These are phyloP conservation scores for Beauveria sp. DNA, from an alignment of 2,329 filamentous ascomycete species.

Conservation along the genomic window DNA sequence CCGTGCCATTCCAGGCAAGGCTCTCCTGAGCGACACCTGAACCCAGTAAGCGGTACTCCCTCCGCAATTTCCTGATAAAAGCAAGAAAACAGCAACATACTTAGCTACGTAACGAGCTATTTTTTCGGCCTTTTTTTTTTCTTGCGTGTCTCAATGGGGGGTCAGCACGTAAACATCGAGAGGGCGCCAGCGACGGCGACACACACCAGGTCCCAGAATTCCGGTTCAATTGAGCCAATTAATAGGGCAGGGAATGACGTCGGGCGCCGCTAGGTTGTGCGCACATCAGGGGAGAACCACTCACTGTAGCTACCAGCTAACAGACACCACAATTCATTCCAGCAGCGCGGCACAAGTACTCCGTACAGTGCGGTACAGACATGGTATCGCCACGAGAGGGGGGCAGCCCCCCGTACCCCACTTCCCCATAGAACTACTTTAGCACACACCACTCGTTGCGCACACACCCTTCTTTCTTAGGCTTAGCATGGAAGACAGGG, in stretches of 20 bases:
- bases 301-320: too few species aligned
- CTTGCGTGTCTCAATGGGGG: too few species aligned
- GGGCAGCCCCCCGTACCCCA: neutral
- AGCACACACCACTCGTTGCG: neutral
- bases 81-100: too few species aligned
- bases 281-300: neutral
- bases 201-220: conserved; percentile 7
- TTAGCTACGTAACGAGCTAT: too few species aligned
- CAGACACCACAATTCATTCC: neutral
- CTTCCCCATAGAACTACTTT: neutral
- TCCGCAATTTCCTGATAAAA: too few species aligned
- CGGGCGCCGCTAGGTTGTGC: neutral
- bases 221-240: conserved; percentile 8
- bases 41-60: too few species aligned
- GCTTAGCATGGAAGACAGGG: neutral
- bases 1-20: too few species aligned
- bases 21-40: too few species aligned
- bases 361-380: neutral
- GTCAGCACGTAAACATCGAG: too few species aligned
- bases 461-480: neutral
- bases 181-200: neutral
- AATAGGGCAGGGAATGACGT: neutral
- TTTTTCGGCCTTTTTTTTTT: too few species aligned
- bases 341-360: neutral
- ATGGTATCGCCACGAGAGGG: neutral